Conservation (phyloP, 1,139 yeast species). For the Saccharomyces hybrid region DNA sequence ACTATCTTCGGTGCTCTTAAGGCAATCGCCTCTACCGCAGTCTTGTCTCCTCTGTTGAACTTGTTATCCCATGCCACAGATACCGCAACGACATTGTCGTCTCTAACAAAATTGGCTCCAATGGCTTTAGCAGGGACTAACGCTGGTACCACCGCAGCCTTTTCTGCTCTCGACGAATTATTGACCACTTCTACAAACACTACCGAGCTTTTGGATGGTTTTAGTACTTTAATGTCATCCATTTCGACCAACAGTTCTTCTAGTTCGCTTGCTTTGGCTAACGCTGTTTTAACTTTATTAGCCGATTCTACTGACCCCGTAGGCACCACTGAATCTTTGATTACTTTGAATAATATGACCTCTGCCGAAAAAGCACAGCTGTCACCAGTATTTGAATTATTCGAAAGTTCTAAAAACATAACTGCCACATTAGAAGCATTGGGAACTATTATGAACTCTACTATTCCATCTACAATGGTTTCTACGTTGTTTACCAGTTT, state of each 20-base stretch:
- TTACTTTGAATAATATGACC: constrained; percentile 17
- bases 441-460: constrained; percentile 21
- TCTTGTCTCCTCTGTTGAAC: constrained; percentile 24
- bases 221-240: constrained; percentile 19
- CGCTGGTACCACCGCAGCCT: constrained; percentile 14
- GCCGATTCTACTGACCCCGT: constrained; percentile 25
- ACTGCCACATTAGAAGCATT: constrained; percentile 27
- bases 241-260: constrained; percentile 18
- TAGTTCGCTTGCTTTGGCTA: constrained; percentile 11
- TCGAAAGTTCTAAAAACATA: constrained; percentile 23
- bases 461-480: constrained; percentile 1
- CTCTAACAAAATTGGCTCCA: constrained; percentile 25
- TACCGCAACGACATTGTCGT: constrained; percentile 19
- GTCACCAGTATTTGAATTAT: constrained; percentile 23
- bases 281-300: constrained; percentile 20
- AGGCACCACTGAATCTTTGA: constrained; percentile 22
- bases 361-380: constrained; percentile 21
- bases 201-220: constrained; percentile 19
- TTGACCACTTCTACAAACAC: constrained; percentile 22
- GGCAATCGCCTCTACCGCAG: constrained; percentile 23
- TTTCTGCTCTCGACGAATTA: constrained; percentile 20
- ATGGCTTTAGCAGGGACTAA: constrained; percentile 18
- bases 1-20: constrained; percentile 23
- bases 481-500: constrained; percentile 1
- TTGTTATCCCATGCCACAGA: constrained; percentile 22